Evolutionary conservation across 441 rosid species (phyloP).

Genomic region (Breynia disticha): DNA sequence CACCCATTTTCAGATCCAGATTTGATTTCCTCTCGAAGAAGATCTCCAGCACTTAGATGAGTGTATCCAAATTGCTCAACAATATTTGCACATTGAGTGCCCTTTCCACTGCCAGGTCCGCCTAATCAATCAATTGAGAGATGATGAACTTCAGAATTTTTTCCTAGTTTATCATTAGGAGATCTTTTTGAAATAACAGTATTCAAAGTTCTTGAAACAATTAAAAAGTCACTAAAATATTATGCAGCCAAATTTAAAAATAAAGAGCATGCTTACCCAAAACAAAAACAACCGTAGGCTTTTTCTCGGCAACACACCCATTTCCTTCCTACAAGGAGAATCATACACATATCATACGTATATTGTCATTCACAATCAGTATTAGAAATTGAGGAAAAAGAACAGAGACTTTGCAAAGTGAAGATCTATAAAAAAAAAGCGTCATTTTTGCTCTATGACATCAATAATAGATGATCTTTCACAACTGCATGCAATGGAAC

Average conservation of each 20-base stretch:
- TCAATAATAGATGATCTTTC: too few relatives aligned
- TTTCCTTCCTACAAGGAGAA: constrained; percentile 32
- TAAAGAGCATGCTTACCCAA: constrained; percentile 40
- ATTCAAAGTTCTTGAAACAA: too few relatives aligned
- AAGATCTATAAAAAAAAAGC: too few relatives aligned
- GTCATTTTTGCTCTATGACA: too few relatives aligned
- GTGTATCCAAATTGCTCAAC: constrained; percentile 61
- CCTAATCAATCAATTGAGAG: constrained; percentile 34
- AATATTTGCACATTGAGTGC: constrained; percentile 75
- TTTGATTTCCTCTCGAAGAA: constrained; percentile 71
- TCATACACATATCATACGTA: background rate
- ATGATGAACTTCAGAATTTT: background rate
- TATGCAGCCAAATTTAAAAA: background rate
- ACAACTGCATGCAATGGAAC: too few relatives aligned
- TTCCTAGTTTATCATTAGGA: too few relatives aligned
- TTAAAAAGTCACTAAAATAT: too few relatives aligned
- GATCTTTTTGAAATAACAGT: too few relatives aligned
- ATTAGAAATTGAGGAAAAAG: background rate
- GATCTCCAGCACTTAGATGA: constrained; percentile 94
- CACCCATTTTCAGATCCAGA: constrained; percentile 92
- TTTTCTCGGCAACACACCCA: constrained; percentile 44
- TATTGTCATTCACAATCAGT: too few relatives aligned
- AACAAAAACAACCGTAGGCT: constrained; percentile 78
- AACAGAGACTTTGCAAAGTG: background rate
- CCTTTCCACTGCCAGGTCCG: constrained; percentile 95